Conservation (phyloP, 495 filamentous ascomycete genomes). For the Podospora fimiseda region DNA sequence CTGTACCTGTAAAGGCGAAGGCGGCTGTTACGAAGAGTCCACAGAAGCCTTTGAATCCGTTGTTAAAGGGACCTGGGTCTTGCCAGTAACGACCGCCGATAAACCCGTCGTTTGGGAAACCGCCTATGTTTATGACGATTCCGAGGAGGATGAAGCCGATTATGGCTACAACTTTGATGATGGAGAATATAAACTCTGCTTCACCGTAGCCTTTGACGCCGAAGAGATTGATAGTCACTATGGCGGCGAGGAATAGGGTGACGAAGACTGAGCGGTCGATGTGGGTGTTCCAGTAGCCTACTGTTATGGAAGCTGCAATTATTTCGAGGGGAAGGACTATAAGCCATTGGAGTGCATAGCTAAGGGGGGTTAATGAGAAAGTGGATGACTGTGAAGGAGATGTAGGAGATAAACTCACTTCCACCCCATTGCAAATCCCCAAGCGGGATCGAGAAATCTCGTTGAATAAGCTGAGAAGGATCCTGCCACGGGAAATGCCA, state of each 20-base stretch:
- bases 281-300: conserved; percentile 70
- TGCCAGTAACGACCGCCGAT: conserved; percentile 80
- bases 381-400: not conserved
- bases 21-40: conserved; percentile 89
- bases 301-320: conserved; percentile 81
- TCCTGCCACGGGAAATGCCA: conserved; percentile 83
- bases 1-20: conserved; percentile 88
- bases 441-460: conserved; percentile 86
- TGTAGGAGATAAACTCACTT: conserved; percentile 48
- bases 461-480: conserved; percentile 92
- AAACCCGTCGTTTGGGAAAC: conserved; percentile 66
- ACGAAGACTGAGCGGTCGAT: conserved; percentile 75
- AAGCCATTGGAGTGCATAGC: conserved; percentile 91
- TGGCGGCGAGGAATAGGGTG: conserved; percentile 68
- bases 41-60: conserved; percentile 93
- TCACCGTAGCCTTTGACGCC: conserved; percentile 86
- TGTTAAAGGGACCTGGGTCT: conserved; percentile 80
- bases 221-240: conserved; percentile 77
- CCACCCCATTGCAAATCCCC: conserved; percentile 99
- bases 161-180: conserved; percentile 80
- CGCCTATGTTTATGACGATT: conserved; percentile 72
- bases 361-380: conserved; percentile 22
- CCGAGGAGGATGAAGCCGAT: conserved; percentile 84
- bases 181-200: conserved; percentile 81
- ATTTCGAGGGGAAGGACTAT: conserved; percentile 84